Conservation (phyloP, 352 stramenopile species). For the Phytopythium ostracodes region DNA sequence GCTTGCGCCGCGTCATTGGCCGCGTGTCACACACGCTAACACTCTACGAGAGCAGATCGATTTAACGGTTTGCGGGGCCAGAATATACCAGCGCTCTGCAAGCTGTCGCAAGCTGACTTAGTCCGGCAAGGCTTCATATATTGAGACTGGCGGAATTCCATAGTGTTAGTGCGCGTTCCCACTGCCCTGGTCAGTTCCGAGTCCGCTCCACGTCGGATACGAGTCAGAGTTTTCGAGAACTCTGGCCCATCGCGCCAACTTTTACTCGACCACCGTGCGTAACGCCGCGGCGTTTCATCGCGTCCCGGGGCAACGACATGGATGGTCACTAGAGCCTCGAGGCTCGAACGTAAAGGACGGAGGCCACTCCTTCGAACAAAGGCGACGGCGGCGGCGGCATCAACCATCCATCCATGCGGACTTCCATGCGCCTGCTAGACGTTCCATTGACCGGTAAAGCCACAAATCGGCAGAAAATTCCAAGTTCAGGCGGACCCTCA, state of each 20-base stretch:
- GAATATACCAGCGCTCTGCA: not conserved
- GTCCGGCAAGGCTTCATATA: not conserved
- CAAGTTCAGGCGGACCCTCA: not conserved
- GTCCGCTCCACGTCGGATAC: not conserved
- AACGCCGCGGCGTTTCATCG: not conserved
- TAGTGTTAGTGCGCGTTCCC: not conserved
- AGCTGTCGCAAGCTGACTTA: not conserved
- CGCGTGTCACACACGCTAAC: not conserved
- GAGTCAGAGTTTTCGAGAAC: not conserved
- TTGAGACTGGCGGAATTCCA: not conserved
- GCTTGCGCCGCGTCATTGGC: not conserved
- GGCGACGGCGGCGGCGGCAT: not conserved
- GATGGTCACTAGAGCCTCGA: not conserved
- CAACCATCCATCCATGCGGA: not conserved
- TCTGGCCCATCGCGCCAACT: not conserved
- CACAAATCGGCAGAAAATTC: not conserved
- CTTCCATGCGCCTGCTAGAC: not conserved
- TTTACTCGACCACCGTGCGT: not conserved
- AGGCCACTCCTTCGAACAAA: not conserved
- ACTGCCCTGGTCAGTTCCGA: not conserved
- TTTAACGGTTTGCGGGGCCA: not conserved
- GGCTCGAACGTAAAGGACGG: not conserved
- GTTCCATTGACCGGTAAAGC: not conserved
- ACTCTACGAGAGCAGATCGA: not conserved
- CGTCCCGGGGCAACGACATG: not conserved